These are phyloP conservation scores for Neopestalotiopsis clavispora DNA, from an alignment of 2,329 filamentous ascomycete genomes.

Conservation along the genomic window DNA sequence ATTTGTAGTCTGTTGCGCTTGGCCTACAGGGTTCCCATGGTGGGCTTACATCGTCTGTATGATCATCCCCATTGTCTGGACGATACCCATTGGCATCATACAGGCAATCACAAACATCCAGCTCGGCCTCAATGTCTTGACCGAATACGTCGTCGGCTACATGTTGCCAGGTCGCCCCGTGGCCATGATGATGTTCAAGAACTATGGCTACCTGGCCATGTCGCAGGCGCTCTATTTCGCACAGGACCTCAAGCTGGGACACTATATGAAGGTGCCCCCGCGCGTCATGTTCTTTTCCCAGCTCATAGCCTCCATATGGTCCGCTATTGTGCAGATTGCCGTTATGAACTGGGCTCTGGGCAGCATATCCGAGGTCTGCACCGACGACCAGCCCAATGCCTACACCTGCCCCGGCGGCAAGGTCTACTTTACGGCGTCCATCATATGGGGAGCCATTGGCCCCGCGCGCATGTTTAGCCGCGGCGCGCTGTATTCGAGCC, in stretches of 20 bases:
- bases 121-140: slow-evolving; percentile 61
- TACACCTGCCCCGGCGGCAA: slow-evolving; percentile 61
- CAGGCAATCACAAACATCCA: slow-evolving; percentile 54
- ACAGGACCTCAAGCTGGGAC: slow-evolving; percentile 56
- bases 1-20: slow-evolving; percentile 41
- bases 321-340: slow-evolving; percentile 46
- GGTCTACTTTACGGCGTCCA: slow-evolving; percentile 70
- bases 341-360: slow-evolving; percentile 71
- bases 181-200: slow-evolving; percentile 81
- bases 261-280: slow-evolving; percentile 59
- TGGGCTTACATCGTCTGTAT: slow-evolving; percentile 48
- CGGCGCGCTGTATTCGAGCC: slow-evolving; percentile 63
- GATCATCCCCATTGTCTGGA: slow-evolving; percentile 48
- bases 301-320: slow-evolving; percentile 43
- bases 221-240: slow-evolving; percentile 52
- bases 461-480: slow-evolving; percentile 71
- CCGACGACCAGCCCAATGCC: slow-evolving; percentile 54
- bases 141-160: slow-evolving; percentile 75
- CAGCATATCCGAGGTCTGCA: slow-evolving; percentile 67
- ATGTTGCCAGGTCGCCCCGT: slow-evolving; percentile 73
- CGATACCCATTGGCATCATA: slow-evolving; percentile 57
- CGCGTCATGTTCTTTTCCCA: slow-evolving; percentile 53
- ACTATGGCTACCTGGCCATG: slow-evolving; percentile 56
- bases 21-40: slow-evolving; percentile 47
- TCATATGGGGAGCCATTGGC: slow-evolving; percentile 77